Evolutionary conservation across 148 eudicot genomes (phyloP).

Genomic region (Linanthus parryae): DNA sequence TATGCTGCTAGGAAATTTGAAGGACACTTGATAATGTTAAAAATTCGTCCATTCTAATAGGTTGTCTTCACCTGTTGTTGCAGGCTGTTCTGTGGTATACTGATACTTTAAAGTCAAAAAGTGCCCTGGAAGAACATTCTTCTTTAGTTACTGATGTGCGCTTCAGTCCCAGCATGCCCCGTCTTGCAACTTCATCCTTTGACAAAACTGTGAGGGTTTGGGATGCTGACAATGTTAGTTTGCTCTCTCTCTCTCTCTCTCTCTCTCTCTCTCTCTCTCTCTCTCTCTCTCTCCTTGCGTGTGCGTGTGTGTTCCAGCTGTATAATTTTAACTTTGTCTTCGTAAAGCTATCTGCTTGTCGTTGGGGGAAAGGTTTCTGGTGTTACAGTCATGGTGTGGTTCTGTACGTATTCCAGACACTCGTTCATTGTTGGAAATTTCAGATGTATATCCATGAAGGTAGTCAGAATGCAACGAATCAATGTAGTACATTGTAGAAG

Average conservation of each 20-base stretch:
- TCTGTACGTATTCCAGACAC: too few relatives aligned
- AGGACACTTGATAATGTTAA: too few relatives aligned
- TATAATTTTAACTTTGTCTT: too few relatives aligned
- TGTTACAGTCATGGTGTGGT: too few relatives aligned
- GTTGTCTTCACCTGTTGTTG: slow-evolving; percentile 1
- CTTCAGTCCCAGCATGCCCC: slow-evolving; percentile 57
- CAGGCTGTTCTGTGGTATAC: slow-evolving; percentile 80
- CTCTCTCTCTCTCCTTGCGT: not conserved
- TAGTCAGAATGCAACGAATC: too few relatives aligned
- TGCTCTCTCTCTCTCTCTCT: not conserved
- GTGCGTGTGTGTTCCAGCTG: too few relatives aligned
- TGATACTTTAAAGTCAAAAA: slow-evolving; percentile 44
- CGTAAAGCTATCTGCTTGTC: too few relatives aligned
- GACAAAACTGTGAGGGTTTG: slow-evolving; percentile 82
- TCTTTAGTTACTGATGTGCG: slow-evolving; percentile 70
- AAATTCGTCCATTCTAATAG: not conserved
- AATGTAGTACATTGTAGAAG: too few relatives aligned
- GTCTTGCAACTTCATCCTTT: slow-evolving; percentile 76
- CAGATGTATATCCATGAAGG: too few relatives aligned
- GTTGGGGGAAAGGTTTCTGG: too few relatives aligned
- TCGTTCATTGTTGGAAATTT: too few relatives aligned
- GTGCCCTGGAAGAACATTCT: slow-evolving; percentile 75
- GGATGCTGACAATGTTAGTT: slow-evolving; percentile 83
- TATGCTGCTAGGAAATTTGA: not conserved
- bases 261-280: not conserved